phyloP scores from a whole-genome alignment of 305 asterid genomes.

The Fraxinus latifolia region DNA sequence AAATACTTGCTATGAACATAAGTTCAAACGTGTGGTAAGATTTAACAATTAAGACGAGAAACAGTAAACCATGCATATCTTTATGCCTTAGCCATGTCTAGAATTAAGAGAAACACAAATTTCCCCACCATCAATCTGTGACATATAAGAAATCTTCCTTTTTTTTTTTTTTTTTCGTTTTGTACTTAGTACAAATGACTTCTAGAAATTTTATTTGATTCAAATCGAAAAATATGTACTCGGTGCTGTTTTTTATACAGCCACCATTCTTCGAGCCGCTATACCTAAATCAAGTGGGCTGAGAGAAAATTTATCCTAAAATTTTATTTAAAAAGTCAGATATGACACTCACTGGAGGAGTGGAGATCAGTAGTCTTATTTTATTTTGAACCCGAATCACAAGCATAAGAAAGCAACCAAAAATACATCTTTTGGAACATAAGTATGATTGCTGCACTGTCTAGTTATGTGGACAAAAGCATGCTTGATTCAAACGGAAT shows the following conservation, averaged over 20 bases:
- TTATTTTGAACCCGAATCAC: slow-evolving; percentile 10
- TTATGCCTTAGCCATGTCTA: slow-evolving; percentile 17
- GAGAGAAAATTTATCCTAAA: not conserved
- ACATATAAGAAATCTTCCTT: not conserved
- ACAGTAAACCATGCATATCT: slow-evolving; percentile 9
- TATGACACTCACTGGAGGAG: not conserved
- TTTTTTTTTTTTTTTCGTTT: not conserved
- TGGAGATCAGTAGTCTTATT: not conserved
- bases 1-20: slow-evolving; percentile 5
- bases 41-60: slow-evolving; percentile 12
- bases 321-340: not conserved
- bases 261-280: not conserved
- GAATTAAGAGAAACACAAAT: not conserved
- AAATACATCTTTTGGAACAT: not conserved
- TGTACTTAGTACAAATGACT: not conserved
- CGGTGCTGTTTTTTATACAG: not conserved
- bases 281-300: not conserved
- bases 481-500: slow-evolving; percentile 1
- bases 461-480: not conserved
- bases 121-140: not conserved
- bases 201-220: not conserved
- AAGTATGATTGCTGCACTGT: not conserved
- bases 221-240: not conserved
- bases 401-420: slow-evolving; percentile 9
- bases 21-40: not conserved